Percentiles rank a stretch among this genome's conserved stretches.
These are phyloP conservation scores for Sporothrix protearum DNA, from an alignment of 2,329 filamentous ascomycete genomes.

Conservation along the genomic window DNA sequence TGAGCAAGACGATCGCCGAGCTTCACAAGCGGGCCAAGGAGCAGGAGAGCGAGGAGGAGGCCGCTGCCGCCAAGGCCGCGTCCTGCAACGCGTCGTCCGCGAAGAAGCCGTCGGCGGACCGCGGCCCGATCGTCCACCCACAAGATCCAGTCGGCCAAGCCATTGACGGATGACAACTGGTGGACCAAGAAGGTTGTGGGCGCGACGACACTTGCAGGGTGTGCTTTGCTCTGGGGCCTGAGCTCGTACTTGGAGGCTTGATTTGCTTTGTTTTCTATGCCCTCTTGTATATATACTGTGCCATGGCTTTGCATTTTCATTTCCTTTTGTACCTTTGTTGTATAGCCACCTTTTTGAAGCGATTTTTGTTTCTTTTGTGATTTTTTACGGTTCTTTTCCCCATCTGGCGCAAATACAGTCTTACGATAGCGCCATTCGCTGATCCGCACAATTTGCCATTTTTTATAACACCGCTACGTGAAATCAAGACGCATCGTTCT, in stretches of 20 bases:
- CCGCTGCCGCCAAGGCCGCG: background rate
- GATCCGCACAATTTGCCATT: background rate
- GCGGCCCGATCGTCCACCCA: constrained; percentile 25
- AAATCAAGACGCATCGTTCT: background rate
- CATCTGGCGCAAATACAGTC: background rate
- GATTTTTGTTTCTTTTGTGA: background rate
- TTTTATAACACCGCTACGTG: background rate
- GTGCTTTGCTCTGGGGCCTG: constrained; percentile 56
- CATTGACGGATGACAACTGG: constrained; percentile 63
- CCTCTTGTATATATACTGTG: background rate
- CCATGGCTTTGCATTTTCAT: background rate
- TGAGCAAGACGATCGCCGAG: constrained; percentile 64
- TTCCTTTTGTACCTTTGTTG: background rate
- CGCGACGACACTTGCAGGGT: constrained; percentile 60
- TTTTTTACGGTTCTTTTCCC: background rate
- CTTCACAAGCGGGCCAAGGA: constrained; percentile 49
- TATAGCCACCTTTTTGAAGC: constrained; percentile 1
- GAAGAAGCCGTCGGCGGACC: constrained; percentile 23
- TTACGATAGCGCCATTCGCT: background rate
- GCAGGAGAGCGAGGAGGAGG: constrained; percentile 38
- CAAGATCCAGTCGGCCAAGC: constrained; percentile 49
- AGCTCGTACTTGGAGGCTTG: constrained; percentile 49
- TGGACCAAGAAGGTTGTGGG: constrained; percentile 63
- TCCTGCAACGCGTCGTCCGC: constrained; percentile 14
- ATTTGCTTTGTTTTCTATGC: background rate